These are phyloP conservation scores for Bolboschoenus planiculmis DNA, from an alignment of 176 grass and related monocot genomes.

Conservation along the genomic window DNA sequence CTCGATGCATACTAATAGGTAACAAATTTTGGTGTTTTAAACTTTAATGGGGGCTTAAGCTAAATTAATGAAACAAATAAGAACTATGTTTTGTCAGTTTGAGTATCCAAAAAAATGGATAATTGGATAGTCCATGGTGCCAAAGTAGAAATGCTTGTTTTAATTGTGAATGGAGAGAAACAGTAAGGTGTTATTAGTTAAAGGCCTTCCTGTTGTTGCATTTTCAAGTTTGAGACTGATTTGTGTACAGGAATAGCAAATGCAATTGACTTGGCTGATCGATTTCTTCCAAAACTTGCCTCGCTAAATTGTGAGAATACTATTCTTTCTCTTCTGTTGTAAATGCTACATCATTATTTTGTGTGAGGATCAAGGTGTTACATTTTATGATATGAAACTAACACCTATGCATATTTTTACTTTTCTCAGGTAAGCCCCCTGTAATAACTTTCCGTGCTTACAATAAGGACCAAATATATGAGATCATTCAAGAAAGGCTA, in stretches of 20 bases:
- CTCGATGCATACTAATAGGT: conserved; percentile 89
- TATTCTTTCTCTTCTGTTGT: background rate
- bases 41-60: background rate
- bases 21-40: background rate
- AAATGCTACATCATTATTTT: background rate
- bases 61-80: background rate
- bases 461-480: conserved; percentile 80
- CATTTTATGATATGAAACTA: conserved; percentile 4
- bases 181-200: background rate
- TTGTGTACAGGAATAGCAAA: conserved; percentile 81
- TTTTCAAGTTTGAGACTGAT: conserved; percentile 11
- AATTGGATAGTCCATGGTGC: background rate
- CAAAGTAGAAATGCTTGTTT: background rate
- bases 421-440: conserved; percentile 69
- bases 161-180: background rate
- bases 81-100: background rate
- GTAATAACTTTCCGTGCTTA: conserved; percentile 84
- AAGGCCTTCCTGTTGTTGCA: background rate
- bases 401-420: background rate
- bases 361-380: conserved; percentile 12
- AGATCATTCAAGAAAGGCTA: conserved; percentile 77
- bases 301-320: conserved; percentile 78
- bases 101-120: background rate
- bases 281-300: conserved; percentile 89
- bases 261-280: conserved; percentile 86